Evolutionary conservation across 257 asterid species (phyloP).

Genomic region (Nicotiana paniculata): DNA sequence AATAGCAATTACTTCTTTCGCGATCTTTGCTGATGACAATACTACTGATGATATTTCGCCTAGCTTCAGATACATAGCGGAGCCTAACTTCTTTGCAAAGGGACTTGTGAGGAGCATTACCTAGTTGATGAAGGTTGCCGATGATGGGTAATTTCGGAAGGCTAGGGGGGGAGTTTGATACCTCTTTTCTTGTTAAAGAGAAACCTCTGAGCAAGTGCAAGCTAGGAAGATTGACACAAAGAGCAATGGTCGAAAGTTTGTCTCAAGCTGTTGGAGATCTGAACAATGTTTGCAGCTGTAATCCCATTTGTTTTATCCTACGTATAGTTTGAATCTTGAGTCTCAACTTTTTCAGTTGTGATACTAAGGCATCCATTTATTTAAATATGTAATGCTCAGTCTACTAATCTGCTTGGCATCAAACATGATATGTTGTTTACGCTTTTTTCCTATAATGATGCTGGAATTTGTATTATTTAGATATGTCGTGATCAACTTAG

Average conservation of each 20-base stretch:
- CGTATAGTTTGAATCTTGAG: no score
- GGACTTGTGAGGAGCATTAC: slow-evolving; percentile 46
- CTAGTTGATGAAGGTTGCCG: slow-evolving; percentile 56
- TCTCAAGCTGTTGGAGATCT: slow-evolving; percentile 1
- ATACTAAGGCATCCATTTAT: no score
- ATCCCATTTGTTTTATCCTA: no score
- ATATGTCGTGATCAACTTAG: no score
- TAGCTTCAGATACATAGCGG: slow-evolving; percentile 39
- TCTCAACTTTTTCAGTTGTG: no score
- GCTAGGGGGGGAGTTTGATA: slow-evolving; percentile 30
- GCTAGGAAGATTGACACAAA: slow-evolving; percentile 11
- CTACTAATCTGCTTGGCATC: no score
- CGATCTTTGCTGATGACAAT: slow-evolving; percentile 44
- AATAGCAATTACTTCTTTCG: slow-evolving; percentile 40
- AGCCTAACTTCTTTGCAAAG: slow-evolving; percentile 41
- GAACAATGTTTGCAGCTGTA: no score
- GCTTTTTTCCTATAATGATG: no score
- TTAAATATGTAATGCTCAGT: no score
- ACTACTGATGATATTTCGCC: slow-evolving; percentile 44
- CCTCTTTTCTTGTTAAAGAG: background rate
- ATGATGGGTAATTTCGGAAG: slow-evolving; percentile 50
- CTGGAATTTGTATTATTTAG: no score
- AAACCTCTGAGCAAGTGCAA: background rate
- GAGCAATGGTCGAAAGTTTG: slow-evolving; percentile 1
- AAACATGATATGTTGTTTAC: no score